Evolutionary conservation across 257 asterid genomes (phyloP), one percentile per base, ranked within the genome.

Genomic region (Scutellaria baicalensis): DNA sequence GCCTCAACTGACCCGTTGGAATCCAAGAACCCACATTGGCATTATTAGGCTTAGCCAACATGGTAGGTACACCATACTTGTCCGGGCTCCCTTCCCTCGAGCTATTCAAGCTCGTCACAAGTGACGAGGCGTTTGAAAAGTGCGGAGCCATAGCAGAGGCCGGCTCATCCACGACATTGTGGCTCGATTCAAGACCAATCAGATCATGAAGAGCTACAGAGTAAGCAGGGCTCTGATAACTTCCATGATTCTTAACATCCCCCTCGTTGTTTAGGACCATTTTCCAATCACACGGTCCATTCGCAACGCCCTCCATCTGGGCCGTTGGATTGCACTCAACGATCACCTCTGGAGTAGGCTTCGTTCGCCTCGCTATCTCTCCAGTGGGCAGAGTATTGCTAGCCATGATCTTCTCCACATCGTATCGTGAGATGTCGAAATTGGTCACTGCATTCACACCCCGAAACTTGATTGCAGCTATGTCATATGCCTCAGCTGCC

Each of bases 21-120:
- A 83, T 74, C 88, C 92, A 82, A 3, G 84, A 63, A 42, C 43
- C 65, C 52, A 69, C 63, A 7, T 47, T 77, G 8, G 36, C 21
- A 52, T 35, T 5, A 18, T 38, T 48, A 9, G 74, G 70, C 69
- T 59, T 73, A 0, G 73, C 62, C 5, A 57, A 69, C 10, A 59
- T 50, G 8, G 58, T 2, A 12, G 79, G 69, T 0, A 58, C 75
- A 5, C 82, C 78, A 6, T 67, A 79, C 59, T 78, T 89, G 21
- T 88, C 96, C 0, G 96, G 98, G 73, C 96, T 92, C 7, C 82
- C 90, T 66, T 89, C 96, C 64, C 98, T 81, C 8, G 88, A 81
- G 76, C 88, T 81, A 64, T 87, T 78, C 78, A 92, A 60, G 78
- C 96, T 92, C 10, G 95, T 92, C 1, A 84, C 96, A 77, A 84